phyloP scores from a whole-genome alignment of 495 filamentous ascomycete genomes.

The Cercophora sp. region DNA sequence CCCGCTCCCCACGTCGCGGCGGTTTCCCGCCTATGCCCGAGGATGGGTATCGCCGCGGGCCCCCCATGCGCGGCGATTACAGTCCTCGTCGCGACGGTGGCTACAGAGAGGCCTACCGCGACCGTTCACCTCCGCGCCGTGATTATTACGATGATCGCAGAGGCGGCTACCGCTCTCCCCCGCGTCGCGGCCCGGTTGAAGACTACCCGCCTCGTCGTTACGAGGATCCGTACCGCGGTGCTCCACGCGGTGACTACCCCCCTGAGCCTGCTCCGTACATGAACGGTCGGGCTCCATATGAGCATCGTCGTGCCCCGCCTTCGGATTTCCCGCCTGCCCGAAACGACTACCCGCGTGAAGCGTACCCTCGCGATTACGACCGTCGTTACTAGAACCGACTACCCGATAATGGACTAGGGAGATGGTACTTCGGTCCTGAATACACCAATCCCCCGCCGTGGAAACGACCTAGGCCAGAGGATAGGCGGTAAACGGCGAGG shows the following conservation, averaged over 20 bases:
- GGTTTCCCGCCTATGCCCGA: constrained; percentile 61
- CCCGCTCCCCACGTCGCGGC: constrained; percentile 57
- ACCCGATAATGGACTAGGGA: too few relatives aligned
- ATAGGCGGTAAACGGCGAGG: too few relatives aligned
- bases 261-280: constrained; percentile 65
- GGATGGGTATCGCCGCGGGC: constrained; percentile 73
- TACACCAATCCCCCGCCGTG: too few relatives aligned
- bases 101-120: constrained; percentile 72
- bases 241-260: constrained; percentile 48
- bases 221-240: constrained; percentile 54
- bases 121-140: constrained; percentile 70
- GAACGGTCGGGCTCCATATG: constrained; percentile 53
- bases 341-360: constrained; percentile 48
- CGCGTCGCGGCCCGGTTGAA: constrained; percentile 65
- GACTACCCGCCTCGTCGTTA: constrained; percentile 67
- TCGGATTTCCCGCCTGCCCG: constrained; percentile 46
- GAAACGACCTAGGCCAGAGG: too few relatives aligned
- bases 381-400: constrained; percentile 49
- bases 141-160: constrained; percentile 81
- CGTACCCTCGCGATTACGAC: constrained; percentile 44
- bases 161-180: constrained; percentile 69
- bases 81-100: constrained; percentile 59
- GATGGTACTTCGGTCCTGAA: too few relatives aligned
- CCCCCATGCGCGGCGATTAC: constrained; percentile 63
- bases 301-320: constrained; percentile 56